Conservation (phyloP, 148 eudicot species). For the Chenopodium quinoa region DNA sequence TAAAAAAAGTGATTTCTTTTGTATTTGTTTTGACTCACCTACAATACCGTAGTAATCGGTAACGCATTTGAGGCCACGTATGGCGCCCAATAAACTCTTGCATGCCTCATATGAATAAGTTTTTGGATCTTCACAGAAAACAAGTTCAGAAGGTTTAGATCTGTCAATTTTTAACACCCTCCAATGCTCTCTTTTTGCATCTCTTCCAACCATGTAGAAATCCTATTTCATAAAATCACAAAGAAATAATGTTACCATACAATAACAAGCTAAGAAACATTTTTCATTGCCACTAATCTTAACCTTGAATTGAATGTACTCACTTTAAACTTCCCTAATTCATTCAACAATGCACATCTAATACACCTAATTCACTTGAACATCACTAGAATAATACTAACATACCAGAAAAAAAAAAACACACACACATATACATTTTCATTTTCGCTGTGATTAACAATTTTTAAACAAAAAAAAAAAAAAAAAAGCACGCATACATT, state of each 20-base stretch:
- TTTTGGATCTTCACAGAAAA: conserved; percentile 58
- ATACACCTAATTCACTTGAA: no score
- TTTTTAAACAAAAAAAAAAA: no score
- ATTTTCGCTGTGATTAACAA: no score
- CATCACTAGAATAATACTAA: no score
- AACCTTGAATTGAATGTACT: neutral
- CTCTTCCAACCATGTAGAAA: conserved; percentile 80
- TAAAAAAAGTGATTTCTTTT: neutral
- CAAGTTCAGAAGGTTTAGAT: conserved; percentile 61
- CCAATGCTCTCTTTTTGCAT: conserved; percentile 55
- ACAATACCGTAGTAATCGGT: conserved; percentile 77
- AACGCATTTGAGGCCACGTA: conserved; percentile 66
- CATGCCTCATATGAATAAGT: conserved; percentile 53
- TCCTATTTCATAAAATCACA: conserved; percentile 39
- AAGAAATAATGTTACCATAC: neutral
- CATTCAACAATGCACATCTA: neutral
- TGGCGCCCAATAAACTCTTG: conserved; percentile 41
- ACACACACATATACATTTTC: no score
- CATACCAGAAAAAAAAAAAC: no score
- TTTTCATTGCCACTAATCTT: no score
- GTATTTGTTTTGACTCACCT: conserved; percentile 38
- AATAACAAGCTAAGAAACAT: no score
- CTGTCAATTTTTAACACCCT: conserved; percentile 79
- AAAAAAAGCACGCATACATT: no score
- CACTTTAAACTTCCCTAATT: neutral